Percentiles rank a stretch among this genome's conserved stretches.
Conservation (phyloP, 176 grass and related monocot genomes). For the Zizania latifolia region DNA sequence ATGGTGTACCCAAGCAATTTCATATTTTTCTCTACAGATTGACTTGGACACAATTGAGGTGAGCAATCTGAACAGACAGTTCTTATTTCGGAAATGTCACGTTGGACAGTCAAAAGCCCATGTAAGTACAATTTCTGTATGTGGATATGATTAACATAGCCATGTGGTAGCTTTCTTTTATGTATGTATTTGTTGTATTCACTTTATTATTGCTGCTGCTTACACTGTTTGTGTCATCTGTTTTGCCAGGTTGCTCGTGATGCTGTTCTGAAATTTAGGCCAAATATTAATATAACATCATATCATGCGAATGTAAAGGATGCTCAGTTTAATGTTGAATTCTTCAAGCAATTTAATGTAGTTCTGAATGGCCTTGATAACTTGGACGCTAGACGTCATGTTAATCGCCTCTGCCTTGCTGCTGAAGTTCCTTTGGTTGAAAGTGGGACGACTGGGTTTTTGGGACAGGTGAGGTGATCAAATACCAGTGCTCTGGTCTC, state of each 20-base stretch:
- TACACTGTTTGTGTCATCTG: constrained; percentile 14
- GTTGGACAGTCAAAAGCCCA: constrained; percentile 97
- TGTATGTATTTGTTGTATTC: not conserved
- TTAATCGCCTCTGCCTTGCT: constrained; percentile 96
- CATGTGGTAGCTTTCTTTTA: not conserved
- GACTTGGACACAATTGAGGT: constrained; percentile 99
- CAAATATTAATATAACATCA: constrained; percentile 76
- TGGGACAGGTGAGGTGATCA: constrained; percentile 69
- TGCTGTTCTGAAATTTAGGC: constrained; percentile 78
- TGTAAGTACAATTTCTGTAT: constrained; percentile 42
- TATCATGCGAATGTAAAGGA: constrained; percentile 96
- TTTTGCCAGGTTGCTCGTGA: constrained; percentile 79
- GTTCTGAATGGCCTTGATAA: constrained; percentile 98
- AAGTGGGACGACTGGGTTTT: constrained; percentile 96
- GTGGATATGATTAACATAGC: not conserved
- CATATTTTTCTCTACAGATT: constrained; percentile 52
- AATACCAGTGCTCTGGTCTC: too few species aligned
- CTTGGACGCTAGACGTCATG: constrained; percentile 93
- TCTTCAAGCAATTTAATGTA: constrained; percentile 96
- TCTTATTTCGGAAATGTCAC: constrained; percentile 92
- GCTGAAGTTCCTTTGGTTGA: constrained; percentile 96
- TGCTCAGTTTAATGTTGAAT: constrained; percentile 74
- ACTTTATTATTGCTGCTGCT: not conserved
- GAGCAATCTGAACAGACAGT: constrained; percentile 96
- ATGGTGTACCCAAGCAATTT: not conserved